A percentile compares a stretch with the other conserved stretches of the same genome.
Conservation (phyloP, 345 rosid species). For the Conringia planisiliqua region DNA sequence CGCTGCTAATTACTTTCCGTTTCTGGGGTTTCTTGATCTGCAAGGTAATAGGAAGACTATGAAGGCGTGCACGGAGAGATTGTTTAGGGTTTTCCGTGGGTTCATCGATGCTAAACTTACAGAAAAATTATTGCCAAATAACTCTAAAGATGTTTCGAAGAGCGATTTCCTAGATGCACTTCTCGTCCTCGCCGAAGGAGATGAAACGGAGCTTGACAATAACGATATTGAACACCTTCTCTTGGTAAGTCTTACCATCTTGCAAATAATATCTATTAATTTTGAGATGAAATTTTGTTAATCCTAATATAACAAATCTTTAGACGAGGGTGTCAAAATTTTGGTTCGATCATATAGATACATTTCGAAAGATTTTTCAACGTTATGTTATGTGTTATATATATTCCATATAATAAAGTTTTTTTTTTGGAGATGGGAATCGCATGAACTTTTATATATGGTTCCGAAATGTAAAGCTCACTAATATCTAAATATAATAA, state of each 20-base stretch:
- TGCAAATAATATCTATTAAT: neutral
- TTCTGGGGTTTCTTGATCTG: slow-evolving; percentile 10
- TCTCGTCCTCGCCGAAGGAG: neutral
- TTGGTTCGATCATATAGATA: neutral
- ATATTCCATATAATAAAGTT: too few species aligned
- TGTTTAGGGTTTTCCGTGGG: slow-evolving; percentile 15
- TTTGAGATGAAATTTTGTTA: neutral
- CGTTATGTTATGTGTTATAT: too few species aligned
- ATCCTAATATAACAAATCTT: neutral
- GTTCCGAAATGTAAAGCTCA: neutral
- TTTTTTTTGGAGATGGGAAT: too few species aligned
- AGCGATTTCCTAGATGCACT: slow-evolving; percentile 11
- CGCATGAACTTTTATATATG: too few species aligned
- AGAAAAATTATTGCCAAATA: neutral
- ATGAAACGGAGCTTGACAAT: neutral
- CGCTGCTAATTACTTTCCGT: slow-evolving; percentile 14
- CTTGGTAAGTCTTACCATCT: neutral
- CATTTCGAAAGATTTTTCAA: neutral
- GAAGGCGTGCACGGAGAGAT: neutral
- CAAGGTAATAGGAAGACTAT: slow-evolving; percentile 11
- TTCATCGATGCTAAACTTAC: slow-evolving; percentile 21
- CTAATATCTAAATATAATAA: neutral
- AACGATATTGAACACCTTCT: neutral
- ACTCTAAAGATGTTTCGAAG: neutral
- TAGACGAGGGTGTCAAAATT: neutral